Evolutionary conservation across 257 asterid genomes (phyloP), one percentile per base, ranked within the genome.

Genomic region (Hygrophila difformis): DNA sequence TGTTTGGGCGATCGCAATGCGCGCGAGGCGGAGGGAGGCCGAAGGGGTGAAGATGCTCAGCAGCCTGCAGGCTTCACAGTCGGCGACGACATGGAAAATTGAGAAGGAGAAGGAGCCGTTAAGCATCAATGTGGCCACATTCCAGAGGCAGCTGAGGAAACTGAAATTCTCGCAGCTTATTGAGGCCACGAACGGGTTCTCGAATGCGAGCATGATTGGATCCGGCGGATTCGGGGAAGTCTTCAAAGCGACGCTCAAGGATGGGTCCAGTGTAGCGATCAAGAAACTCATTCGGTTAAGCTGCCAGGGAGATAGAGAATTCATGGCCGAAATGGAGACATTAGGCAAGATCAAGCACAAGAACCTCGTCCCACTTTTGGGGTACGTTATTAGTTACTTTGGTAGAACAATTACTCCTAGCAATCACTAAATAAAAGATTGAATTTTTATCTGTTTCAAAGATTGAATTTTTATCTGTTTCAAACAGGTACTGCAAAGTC

Each of bases 241-340:
- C 0, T 87, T 87, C 55, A 81, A 76, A 67, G 97, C 95, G 1
- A 84, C 94, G 1, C 44, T 87, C 44, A 87, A 84, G 59, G 97
- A 87, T 31, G 97, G 97, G 15, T 81, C 97, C 3, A 78, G 78
- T 51, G 97, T 87, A 0, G 97, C 97, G 0, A 87, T 87, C 2
- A 87, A 87, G 73, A 87, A 87, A 33, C 93, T 87, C 18, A 72
- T 87, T n/a, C 61, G 93, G 2, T 23, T 87, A 15, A 81, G 94
- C 51, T 70, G 94, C 45, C 97, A 84, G 18, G 97, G 97, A 0
- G 97, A 87, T 49, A 50, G 97, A 0, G 97, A 87, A 34, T 87
- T 87, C 79, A 87, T 83, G 97, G 95, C 97, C 3, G 97, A 87
- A 50, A 87, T 87, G 97, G 97, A 87, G 47, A 87, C 97, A 0